A percentile compares a stretch with the other conserved stretches of the same genome.
phyloP scores from a whole-genome alignment of 352 stramenopile species.

The Phytophthora cajani region DNA sequence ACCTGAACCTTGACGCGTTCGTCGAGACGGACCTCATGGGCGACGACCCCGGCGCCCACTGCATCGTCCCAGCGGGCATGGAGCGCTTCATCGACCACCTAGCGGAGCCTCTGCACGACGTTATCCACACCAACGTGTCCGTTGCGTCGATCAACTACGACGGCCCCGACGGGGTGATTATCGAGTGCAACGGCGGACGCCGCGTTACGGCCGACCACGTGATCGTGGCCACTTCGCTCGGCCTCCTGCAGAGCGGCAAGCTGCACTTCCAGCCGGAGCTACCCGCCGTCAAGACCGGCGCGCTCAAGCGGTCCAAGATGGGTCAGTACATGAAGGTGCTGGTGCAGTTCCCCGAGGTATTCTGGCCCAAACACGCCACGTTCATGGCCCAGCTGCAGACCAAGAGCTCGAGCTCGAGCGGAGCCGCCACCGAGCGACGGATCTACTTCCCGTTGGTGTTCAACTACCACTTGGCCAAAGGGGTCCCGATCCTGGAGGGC shows the following conservation, averaged over 20 bases:
- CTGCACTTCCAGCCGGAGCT: conserved; percentile 63
- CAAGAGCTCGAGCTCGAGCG: conserved; percentile 1
- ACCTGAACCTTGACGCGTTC: conserved; percentile 42
- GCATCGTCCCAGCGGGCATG: conserved; percentile 60
- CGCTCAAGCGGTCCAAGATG: conserved; percentile 64
- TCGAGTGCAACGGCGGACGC: conserved; percentile 43
- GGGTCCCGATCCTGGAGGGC: conserved; percentile 58
- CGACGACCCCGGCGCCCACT: conserved; percentile 61
- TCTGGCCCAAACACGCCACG: conserved; percentile 58
- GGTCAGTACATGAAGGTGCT: conserved; percentile 79
- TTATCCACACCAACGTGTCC: conserved; percentile 46
- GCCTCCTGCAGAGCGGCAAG: conserved; percentile 52
- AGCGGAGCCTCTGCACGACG: conserved; percentile 34
- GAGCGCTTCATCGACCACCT: conserved; percentile 59
- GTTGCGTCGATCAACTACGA: conserved; percentile 43
- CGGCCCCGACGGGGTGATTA: conserved; percentile 32
- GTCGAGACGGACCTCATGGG: conserved; percentile 40
- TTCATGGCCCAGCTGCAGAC: conserved; percentile 55
- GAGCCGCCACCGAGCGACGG: conserved; percentile 14
- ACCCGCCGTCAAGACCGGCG: conserved; percentile 48
- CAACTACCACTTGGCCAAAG: conserved; percentile 65
- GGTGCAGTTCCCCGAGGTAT: conserved; percentile 71
- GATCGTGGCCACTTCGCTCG: conserved; percentile 64
- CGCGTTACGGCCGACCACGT: conserved; percentile 47
- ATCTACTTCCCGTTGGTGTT: conserved; percentile 69